Base-by-base conservation (phyloP, 257 asterid genomes). In the Leptodermis oblonga region DNA sequence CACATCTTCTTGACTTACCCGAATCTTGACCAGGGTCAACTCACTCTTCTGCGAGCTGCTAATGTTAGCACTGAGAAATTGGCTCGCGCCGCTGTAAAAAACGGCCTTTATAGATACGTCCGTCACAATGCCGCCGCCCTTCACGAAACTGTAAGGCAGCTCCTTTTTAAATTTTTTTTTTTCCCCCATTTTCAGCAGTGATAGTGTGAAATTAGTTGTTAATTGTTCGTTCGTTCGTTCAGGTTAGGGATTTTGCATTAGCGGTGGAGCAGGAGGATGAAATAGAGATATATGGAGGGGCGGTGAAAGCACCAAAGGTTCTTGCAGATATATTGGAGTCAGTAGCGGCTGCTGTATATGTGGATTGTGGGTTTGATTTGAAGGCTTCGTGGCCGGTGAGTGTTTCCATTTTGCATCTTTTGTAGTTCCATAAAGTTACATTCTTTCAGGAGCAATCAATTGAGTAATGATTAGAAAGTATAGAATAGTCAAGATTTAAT, bases 251-350 rank as follows among this genome's bases (percentile, higher is more conserved):
- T 34, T 92, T 92, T 68, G 93, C 76, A 13, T 18, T 51, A 26
- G 73, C 82, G 0, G 93, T 88, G 46, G 63, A 72, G 55, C 72
- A 80, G 64, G 95, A 90, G 76, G 80, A 73, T 34, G 84, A 62
- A 37, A 41, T 81, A 1, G 87, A 78, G 81, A 69, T 93, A 42
- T 72, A 93, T 41, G 97, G 95, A 11, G 98, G 98, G 7, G 76
- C 74, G 45, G 75, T 85, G 37, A 84, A 86, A 80, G 96, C 98
- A 0, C 98, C 98, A 0, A 92, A 89, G 78, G 75, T 87, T 76
- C 94, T 92, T 25, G 98, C 98, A 0, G 98, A 89, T 60, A 81
- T 89, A 52, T 93, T 92, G 64, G 98, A 92, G 70, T 83, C 95
- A 6, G 76, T 89, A 25, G 92, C 90, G 3, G 96, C 90, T 1